Conservation (phyloP, 495 filamentous ascomycete genomes). For the Penicillium verhagenii region DNA sequence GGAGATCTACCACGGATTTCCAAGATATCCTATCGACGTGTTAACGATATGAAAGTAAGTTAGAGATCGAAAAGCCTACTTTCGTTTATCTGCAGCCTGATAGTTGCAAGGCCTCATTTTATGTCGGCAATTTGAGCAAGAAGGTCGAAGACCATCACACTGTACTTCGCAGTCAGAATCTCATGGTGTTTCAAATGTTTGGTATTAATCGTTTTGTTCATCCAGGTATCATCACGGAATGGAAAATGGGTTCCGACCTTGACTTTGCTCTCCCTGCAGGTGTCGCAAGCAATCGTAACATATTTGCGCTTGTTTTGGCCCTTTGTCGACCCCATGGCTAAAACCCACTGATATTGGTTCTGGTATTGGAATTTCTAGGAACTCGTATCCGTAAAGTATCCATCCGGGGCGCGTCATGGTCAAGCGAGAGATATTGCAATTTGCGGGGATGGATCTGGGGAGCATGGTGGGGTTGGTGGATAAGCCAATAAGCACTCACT, state of each 20-base stretch:
- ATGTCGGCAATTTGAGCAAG: constrained; percentile 9
- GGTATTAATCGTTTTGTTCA: no score
- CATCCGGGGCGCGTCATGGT: neutral
- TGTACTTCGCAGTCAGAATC: constrained; percentile 1
- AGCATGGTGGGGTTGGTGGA: neutral
- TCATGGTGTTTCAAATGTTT: neutral
- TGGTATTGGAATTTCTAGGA: neutral
- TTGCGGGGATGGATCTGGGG: neutral
- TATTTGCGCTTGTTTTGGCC: constrained; percentile 2
- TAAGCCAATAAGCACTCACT: neutral
- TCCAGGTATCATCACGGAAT: neutral
- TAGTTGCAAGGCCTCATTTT: constrained; percentile 12
- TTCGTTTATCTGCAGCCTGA: constrained; percentile 3
- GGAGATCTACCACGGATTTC: constrained; percentile 9
- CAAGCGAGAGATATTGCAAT: no score
- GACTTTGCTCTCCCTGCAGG: constrained; percentile 10
- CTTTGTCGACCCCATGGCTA: neutral
- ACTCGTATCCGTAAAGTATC: neutral
- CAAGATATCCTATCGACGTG: constrained; percentile 3
- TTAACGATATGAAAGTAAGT: neutral
- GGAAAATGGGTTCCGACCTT: constrained; percentile 15
- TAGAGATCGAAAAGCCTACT: neutral
- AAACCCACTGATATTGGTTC: neutral
- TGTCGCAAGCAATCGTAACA: constrained; percentile 13
- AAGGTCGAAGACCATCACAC: constrained; percentile 10